Percentiles rank a stretch among this genome's conserved stretches.
Evolutionary conservation across 306 rosid genomes (phyloP).

Genomic region (Malus fusca): DNA sequence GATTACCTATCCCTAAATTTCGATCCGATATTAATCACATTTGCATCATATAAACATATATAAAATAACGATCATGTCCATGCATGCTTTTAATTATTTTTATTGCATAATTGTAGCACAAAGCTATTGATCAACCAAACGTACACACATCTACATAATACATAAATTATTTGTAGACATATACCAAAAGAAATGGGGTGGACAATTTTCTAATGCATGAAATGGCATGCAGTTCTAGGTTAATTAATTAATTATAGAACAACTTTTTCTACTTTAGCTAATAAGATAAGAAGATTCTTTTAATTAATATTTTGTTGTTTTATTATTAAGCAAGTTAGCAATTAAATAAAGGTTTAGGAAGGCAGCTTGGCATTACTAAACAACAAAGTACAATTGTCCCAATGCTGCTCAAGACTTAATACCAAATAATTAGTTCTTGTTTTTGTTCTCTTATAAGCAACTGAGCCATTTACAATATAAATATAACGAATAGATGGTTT

Average conservation of each 20-base stretch:
- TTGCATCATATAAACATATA: neutral
- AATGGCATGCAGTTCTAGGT: neutral
- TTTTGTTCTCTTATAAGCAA: neutral
- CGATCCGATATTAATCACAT: neutral
- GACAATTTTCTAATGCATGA: neutral
- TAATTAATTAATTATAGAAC: neutral
- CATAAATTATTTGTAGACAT: neutral
- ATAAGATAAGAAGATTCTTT: conserved; percentile 5
- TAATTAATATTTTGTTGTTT: neutral
- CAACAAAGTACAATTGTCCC: conserved; percentile 7
- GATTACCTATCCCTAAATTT: neutral
- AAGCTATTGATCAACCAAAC: neutral
- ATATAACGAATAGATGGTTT: neutral
- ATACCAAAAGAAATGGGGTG: neutral
- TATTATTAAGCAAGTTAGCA: neutral
- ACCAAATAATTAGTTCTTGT: neutral
- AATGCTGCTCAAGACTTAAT: neutral
- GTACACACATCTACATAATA: neutral
- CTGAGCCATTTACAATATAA: neutral
- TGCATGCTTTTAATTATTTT: neutral
- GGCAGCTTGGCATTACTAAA: neutral
- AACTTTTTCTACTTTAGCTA: neutral
- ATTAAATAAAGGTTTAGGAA: neutral
- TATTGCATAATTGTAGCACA: neutral
- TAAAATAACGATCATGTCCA: neutral